Evolutionary conservation across 129 eudicot species (phyloP), one percentile per base, ranked within the genome.

Genomic region (Pseudognaphalium luteoalbum): DNA sequence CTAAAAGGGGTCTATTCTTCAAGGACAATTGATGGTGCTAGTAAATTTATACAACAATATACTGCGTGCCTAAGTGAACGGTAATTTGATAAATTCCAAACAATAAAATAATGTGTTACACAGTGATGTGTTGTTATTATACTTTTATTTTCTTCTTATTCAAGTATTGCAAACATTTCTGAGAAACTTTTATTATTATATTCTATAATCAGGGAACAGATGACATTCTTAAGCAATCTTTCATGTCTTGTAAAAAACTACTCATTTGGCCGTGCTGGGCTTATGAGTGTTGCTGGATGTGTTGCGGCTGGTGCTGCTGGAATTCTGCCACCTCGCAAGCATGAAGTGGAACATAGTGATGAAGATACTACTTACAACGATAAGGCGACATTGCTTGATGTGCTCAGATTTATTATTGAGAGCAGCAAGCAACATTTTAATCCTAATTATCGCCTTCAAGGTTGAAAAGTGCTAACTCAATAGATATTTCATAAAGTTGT

Each of bases 391-490:
- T 85, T 95, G 58, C 82, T 95, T 71, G 97, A 95, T 79, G 73
- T 70, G 81, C 80, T 91, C 50, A 87, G 97, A 70, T 95, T 82
- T 83, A 82, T 95, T 63, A 75, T 95, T 42, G 97, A 95, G 74
- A 91, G 88, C 83, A 84, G 99, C 84, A 95, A 87, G 78, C 99
- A 89, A 72, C 97, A 95, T 85, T 95, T 89, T 70, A 95, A 95
- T 82, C 92, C 92, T 74, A 83, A 75, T 77, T 95, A 89, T 77
- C 97, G 99, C 32, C 86, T 79, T 76, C 85, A 87, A 91, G 99
- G 99, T 91, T 70, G 68, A 54, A 71, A 29, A 60, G 82, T 74
- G 35, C 44, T 34, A 47, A 25, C 71, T 65, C n/a, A 12, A 0
- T 51, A 66, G 44, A 81, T 56, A 72, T 57, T 57, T 34, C 16